phyloP scores from a whole-genome alignment of 1,284 basidiomycete genomes.

The Austroboletus novae-zelandiae region DNA sequence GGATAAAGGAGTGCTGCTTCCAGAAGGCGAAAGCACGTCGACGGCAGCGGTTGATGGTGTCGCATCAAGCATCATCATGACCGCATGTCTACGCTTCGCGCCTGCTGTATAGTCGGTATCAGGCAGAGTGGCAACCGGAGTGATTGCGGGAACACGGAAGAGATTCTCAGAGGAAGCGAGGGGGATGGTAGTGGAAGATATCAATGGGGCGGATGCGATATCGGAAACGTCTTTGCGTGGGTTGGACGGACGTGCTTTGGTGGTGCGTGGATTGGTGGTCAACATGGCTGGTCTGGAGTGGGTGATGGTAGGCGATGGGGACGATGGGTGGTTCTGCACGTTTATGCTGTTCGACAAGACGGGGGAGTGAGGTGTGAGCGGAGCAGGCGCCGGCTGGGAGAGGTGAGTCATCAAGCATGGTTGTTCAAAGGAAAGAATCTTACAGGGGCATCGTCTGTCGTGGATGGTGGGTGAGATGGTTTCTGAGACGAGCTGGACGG shows the following conservation, averaged over 20 bases:
- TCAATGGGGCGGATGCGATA: slow-evolving; percentile 7
- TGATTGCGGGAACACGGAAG: slow-evolving; percentile 21
- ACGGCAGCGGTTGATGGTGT: slow-evolving; percentile 29
- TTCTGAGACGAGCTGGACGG: slow-evolving; percentile 24
- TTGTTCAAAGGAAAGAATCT: slow-evolving; percentile 8
- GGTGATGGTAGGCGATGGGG: slow-evolving; percentile 37
- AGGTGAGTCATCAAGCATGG: slow-evolving; percentile 4
- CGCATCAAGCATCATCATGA: slow-evolving; percentile 63
- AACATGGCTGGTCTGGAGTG: slow-evolving; percentile 23
- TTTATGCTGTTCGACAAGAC: slow-evolving; percentile 20
- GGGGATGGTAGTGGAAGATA: slow-evolving; percentile 16
- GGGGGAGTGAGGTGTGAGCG: slow-evolving; percentile 30
- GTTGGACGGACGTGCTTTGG: slow-evolving; percentile 24
- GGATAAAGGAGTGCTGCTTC: slow-evolving; percentile 13
- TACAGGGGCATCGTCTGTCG: slow-evolving; percentile 19
- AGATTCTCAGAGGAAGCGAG: slow-evolving; percentile 27
- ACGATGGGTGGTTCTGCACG: slow-evolving; percentile 21
- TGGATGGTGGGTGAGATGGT: slow-evolving; percentile 10
- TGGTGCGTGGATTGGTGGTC: slow-evolving; percentile 21
- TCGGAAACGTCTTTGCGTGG: slow-evolving; percentile 30
- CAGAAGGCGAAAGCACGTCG: slow-evolving; percentile 25
- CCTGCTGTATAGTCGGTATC: slow-evolving; percentile 37
- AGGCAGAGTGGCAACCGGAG: slow-evolving; percentile 17
- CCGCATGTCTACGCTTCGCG: slow-evolving; percentile 53
- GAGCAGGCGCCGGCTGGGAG: slow-evolving; percentile 14